Percentiles rank a stretch among this genome's conserved stretches.
These are phyloP conservation scores for Cytospora schulzeri DNA, from an alignment of 2,329 filamentous ascomycete genomes.

Conservation along the genomic window DNA sequence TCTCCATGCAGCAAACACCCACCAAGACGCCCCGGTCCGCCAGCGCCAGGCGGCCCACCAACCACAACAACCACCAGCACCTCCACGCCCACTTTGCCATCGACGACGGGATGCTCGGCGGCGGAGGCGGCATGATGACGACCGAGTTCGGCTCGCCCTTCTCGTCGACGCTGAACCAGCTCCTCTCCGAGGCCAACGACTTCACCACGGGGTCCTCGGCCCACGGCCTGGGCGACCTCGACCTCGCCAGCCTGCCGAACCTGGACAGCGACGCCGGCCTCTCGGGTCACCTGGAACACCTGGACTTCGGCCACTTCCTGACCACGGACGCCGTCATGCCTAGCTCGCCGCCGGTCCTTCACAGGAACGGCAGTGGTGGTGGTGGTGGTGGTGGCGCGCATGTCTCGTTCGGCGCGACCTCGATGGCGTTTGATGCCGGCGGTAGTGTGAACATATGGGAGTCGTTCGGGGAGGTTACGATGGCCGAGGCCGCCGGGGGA, in stretches of 20 bases:
- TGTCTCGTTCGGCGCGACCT: constrained; percentile 32
- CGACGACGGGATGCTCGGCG: constrained; percentile 34
- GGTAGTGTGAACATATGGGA: constrained; percentile 26
- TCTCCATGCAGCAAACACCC: constrained; percentile 50
- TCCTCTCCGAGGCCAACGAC: constrained; percentile 59
- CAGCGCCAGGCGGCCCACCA: constrained; percentile 43
- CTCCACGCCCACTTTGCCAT: constrained; percentile 39
- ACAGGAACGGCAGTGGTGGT: constrained; percentile 26
- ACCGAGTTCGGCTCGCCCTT: constrained; percentile 56
- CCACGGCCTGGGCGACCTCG: constrained; percentile 45
- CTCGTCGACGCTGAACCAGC: constrained; percentile 63
- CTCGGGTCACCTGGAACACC: constrained; percentile 31
- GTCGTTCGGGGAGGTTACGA: constrained; percentile 18
- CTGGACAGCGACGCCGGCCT: constrained; percentile 40
- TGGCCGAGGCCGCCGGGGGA: constrained; percentile 9
- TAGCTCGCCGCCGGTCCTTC: constrained; percentile 48
- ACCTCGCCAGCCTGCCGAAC: constrained; percentile 44
- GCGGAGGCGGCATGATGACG: too few species aligned
- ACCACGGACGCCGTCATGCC: constrained; percentile 51
- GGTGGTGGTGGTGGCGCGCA: constrained; percentile 21
- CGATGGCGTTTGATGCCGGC: constrained; percentile 28
- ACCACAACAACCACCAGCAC: constrained; percentile 33
- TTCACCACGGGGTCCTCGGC: constrained; percentile 45
- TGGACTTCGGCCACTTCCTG: constrained; percentile 53
- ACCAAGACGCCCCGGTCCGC: constrained; percentile 43